Evolutionary conservation across 768 basidiomycete genomes (phyloP).

Genomic region (Mycena indigotica): DNA sequence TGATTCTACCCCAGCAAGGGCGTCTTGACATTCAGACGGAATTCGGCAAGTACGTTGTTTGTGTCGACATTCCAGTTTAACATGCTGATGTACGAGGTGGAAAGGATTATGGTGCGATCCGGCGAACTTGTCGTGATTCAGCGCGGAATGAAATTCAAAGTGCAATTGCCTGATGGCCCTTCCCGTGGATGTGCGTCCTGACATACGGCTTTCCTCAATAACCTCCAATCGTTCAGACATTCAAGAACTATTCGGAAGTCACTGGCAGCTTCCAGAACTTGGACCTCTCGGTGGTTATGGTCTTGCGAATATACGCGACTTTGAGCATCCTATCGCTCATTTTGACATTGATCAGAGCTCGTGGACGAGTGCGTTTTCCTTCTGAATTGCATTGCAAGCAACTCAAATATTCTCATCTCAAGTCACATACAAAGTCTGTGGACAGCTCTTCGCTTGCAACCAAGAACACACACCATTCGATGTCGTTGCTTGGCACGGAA

Average conservation of each 20-base stretch:
- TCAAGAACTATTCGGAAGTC: slow-evolving; percentile 64
- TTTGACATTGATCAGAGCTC: slow-evolving; percentile 66
- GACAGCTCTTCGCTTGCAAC: slow-evolving; percentile 52
- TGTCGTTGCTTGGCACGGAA: slow-evolving; percentile 72
- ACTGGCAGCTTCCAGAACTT: slow-evolving; percentile 64
- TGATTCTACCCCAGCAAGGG: slow-evolving; percentile 67
- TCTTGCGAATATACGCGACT: slow-evolving; percentile 66
- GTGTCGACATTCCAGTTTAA: not conserved
- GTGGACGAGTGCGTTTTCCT: slow-evolving; percentile 51
- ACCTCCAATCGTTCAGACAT: slow-evolving; percentile 43
- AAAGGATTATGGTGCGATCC: slow-evolving; percentile 60
- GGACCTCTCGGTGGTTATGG: slow-evolving; percentile 69
- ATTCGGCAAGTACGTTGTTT: slow-evolving; percentile 56
- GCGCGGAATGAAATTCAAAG: slow-evolving; percentile 70
- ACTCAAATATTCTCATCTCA: not conserved
- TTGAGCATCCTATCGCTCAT: slow-evolving; percentile 62
- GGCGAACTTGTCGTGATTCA: slow-evolving; percentile 69
- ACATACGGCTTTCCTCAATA: too few species aligned
- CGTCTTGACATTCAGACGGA: slow-evolving; percentile 71
- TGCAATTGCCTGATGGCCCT: slow-evolving; percentile 57
- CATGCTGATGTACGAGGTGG: not conserved
- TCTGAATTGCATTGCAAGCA: not conserved
- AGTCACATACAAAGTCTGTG: slow-evolving; percentile 59
- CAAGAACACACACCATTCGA: slow-evolving; percentile 73
- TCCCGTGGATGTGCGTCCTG: slow-evolving; percentile 59